These are phyloP conservation scores for Fusarium sambucinum DNA, from an alignment of 2,329 filamentous ascomycete genomes.

Conservation along the genomic window DNA sequence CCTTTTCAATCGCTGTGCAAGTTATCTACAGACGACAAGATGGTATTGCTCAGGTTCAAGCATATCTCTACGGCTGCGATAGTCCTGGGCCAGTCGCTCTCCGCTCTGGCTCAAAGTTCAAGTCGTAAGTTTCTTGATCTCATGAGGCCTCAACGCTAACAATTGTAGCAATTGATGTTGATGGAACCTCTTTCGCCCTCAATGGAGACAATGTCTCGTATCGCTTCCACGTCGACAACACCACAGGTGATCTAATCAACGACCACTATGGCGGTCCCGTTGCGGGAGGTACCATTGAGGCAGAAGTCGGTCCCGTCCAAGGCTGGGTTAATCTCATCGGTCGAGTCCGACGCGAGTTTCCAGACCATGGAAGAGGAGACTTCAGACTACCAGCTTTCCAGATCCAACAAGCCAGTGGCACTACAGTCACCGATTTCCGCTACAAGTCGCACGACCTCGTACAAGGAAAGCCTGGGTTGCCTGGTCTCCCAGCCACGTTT, in stretches of 20 bases:
- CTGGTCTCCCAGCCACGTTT: constrained; percentile 70
- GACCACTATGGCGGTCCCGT: constrained; percentile 72
- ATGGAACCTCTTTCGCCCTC: constrained; percentile 68
- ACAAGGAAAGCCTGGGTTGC: constrained; percentile 66
- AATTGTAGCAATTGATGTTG: constrained; percentile 61
- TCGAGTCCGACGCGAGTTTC: constrained; percentile 72
- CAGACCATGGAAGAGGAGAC: constrained; percentile 73
- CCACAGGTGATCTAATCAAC: constrained; percentile 67
- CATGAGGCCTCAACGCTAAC: not conserved
- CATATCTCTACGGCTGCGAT: not conserved
- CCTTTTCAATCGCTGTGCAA: not conserved
- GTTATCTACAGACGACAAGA: not conserved
- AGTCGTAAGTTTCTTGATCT: not conserved
- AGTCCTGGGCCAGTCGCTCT: not conserved
- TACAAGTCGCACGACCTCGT: constrained; percentile 68
- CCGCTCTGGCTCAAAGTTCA: constrained; percentile 1
- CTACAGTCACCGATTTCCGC: constrained; percentile 68
- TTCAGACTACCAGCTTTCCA: constrained; percentile 71
- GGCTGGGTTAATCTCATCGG: constrained; percentile 64
- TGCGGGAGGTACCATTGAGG: constrained; percentile 61
- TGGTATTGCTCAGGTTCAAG: constrained; percentile 6
- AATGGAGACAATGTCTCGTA: constrained; percentile 70
- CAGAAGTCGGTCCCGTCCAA: constrained; percentile 47
- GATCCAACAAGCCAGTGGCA: constrained; percentile 68
- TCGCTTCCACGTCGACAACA: constrained; percentile 71